phyloP scores from a whole-genome alignment of 2,329 filamentous ascomycete species.

The Pseudogymnoascus sp. region DNA sequence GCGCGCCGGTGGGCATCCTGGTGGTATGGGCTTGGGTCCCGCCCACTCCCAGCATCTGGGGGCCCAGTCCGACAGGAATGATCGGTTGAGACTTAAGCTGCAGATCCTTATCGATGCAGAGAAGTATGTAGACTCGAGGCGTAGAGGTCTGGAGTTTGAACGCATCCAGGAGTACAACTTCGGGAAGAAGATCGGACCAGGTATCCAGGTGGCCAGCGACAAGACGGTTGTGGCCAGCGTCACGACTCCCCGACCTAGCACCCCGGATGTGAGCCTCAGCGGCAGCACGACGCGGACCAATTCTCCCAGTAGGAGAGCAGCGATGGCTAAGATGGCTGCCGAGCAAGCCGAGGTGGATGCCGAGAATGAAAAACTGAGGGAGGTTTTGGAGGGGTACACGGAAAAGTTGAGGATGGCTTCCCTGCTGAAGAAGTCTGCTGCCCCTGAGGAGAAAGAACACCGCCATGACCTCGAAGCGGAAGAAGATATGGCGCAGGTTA shows the following conservation, averaged over 20 bases:
- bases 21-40: too few relatives aligned
- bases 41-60: too few relatives aligned
- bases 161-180: neutral
- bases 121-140: neutral
- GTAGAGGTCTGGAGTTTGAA: neutral
- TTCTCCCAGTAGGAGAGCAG: neutral
- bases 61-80: neutral
- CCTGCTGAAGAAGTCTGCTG: too few relatives aligned
- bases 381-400: neutral
- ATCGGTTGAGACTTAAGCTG: neutral
- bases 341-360: neutral
- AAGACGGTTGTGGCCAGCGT: too few relatives aligned
- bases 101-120: neutral
- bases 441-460: too few relatives aligned
- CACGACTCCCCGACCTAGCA: neutral
- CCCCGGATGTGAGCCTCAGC: neutral
- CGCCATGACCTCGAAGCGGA: too few relatives aligned
- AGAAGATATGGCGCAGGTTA: too few relatives aligned
- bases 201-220: neutral
- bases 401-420: too few relatives aligned
- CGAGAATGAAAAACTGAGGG: neutral
- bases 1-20: neutral
- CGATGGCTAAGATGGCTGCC: neutral
- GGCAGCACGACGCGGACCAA: neutral
- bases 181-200: neutral